These are phyloP conservation scores for Ceratocystis diversiconidia DNA, from an alignment of 2,329 filamentous ascomycete genomes.

Conservation along the genomic window DNA sequence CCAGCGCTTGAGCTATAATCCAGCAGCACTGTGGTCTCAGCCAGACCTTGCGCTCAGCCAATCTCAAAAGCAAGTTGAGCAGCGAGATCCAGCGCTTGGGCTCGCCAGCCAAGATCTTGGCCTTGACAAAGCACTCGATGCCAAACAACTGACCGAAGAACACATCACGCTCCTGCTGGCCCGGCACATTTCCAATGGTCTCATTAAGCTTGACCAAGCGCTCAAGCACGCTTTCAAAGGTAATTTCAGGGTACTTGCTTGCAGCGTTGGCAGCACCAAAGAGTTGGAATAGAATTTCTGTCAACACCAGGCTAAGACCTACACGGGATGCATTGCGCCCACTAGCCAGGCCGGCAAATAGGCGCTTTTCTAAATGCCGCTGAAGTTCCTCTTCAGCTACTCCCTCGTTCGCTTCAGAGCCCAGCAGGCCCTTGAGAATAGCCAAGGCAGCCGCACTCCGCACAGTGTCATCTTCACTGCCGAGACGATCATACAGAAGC, in stretches of 20 bases:
- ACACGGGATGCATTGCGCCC: slow-evolving; percentile 75
- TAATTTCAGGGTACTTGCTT: slow-evolving; percentile 37
- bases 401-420: slow-evolving; percentile 21
- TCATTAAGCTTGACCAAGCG: slow-evolving; percentile 43
- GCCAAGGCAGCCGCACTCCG: slow-evolving; percentile 45
- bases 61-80: slow-evolving; percentile 56
- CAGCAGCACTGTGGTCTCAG: slow-evolving; percentile 76
- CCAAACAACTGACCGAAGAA: slow-evolving; percentile 78
- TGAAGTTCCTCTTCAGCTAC: slow-evolving; percentile 39
- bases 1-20: slow-evolving; percentile 60
- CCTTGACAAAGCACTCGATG: slow-evolving; percentile 71
- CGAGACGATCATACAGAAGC: slow-evolving; percentile 45
- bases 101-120: slow-evolving; percentile 52
- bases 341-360: slow-evolving; percentile 81
- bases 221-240: slow-evolving; percentile 40
- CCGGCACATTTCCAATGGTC: slow-evolving; percentile 37
- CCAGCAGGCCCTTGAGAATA: slow-evolving; percentile 42
- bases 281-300: slow-evolving; percentile 62
- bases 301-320: slow-evolving; percentile 79
- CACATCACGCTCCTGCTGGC: slow-evolving; percentile 73
- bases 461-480: slow-evolving; percentile 42
- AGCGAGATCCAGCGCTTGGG: slow-evolving; percentile 47
- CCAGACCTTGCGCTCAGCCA: slow-evolving; percentile 76
- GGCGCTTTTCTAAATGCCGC: slow-evolving; percentile 47
- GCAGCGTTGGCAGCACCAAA: slow-evolving; percentile 39